These are phyloP conservation scores for Trypanosomatidae sp. DNA, from an alignment of 208 protist species.

Conservation along the genomic window DNA sequence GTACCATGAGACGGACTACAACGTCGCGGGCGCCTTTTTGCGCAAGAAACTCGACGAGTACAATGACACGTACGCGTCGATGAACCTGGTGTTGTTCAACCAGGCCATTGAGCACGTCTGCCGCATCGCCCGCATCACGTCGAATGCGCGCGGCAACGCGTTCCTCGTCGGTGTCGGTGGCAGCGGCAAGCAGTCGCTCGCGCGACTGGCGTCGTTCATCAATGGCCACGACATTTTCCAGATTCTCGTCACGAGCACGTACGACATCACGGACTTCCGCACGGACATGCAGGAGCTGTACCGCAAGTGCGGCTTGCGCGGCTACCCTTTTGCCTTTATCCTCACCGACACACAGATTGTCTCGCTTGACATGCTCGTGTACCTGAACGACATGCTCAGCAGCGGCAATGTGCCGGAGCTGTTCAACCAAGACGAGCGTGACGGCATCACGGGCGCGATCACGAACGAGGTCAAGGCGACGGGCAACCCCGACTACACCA, in stretches of 20 bases:
- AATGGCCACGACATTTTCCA: conserved; percentile 96
- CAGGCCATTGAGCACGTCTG: conserved; percentile 97
- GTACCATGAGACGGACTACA: conserved; percentile 80
- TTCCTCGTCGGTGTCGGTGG: conserved; percentile 93
- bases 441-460: conserved; percentile 82
- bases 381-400: conserved; percentile 97
- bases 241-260: conserved; percentile 95
- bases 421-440: conserved; percentile 90
- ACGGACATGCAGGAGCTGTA: conserved; percentile 95
- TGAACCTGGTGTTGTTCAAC: conserved; percentile 97
- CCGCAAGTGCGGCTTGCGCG: conserved; percentile 91
- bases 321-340: conserved; percentile 91
- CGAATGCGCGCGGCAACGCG: conserved; percentile 92
- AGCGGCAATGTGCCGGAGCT: conserved; percentile 95
- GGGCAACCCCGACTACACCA: conserved; percentile 84
- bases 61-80: conserved; percentile 92
- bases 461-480: conserved; percentile 88
- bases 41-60: conserved; percentile 91
- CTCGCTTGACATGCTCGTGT: conserved; percentile 93
- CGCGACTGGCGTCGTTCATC: conserved; percentile 94
- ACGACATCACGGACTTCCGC: conserved; percentile 94
- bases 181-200: conserved; percentile 90
- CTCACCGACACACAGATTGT: conserved; percentile 97
- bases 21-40: conserved; percentile 68
- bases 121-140: conserved; percentile 93